Evolutionary conservation across 768 basidiomycete species (phyloP), one percentile per base, ranked within the genome.

Genomic region (Podaxis mareebaensis): DNA sequence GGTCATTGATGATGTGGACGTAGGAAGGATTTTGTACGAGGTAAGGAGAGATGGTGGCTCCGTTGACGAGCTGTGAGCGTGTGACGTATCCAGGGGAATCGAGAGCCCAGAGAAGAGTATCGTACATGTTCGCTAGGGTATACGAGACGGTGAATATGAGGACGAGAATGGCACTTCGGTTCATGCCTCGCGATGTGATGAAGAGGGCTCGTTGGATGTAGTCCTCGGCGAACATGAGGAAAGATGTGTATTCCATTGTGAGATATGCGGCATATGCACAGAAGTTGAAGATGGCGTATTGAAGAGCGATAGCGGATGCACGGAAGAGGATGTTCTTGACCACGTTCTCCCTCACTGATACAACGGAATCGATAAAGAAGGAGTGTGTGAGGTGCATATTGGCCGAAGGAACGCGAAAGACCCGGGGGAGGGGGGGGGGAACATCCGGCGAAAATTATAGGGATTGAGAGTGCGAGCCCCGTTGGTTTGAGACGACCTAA

Each of bases 251-350:
- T 28, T 62, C 67, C 6, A 36, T 56, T 15, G 24, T 54, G 39
- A 46, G 63, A 53, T 65, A 66, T 4, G 69, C 65, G 6, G 64
- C 2, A 58, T 63, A 64, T 3, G 68, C 53, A 56, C 67, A 70
- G n/a, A 64, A 10, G 10, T 65, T 65, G 30, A 40, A 44, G 28
- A 70, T 52, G 36, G 65, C 58, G 36, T 68, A 60, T 42, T 65
- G 60, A 30, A 70, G 64, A 17, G 63, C 30, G 15, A 70, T 55
- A 17, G 65, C 48, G 4, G 69, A 60, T 15, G 42, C 60, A 3
- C 60, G 64, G 64, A 70, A 70, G 48, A 70, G 24, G 56, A 70
- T 64, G 42, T 68, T 70, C 63, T 70, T 70, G 65, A 67, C 55
- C 6, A 63, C 68, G 60, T 70, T 70, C 26, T 68, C 58, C 38